Base-by-base conservation (phyloP, 129 eudicot species). In the Chrysanthemum lavandulifolium region DNA sequence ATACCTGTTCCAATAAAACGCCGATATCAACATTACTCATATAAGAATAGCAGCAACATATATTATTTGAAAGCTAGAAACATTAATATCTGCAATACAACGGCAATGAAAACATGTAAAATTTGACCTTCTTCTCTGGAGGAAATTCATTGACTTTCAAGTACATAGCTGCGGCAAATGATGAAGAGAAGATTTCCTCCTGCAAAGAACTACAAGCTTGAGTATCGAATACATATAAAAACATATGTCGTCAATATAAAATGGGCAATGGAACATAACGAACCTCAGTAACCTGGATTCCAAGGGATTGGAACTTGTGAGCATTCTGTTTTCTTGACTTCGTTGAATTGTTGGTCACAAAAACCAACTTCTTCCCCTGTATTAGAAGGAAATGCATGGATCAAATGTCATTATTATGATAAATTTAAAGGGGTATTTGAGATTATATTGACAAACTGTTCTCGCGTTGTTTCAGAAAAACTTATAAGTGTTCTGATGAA, bases 121-220 rank as follows among this genome's bases (percentile, higher is more conserved):
- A 27, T 21, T 52, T n/a, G 55, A 92, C 98, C 97, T 93, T 93
- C 81, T 93, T 93, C 55, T 87, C 87, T 10, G 65, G 75, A 53
- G 95, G 96, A 72, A 87, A 93, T 68, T 82, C 79, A 47, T 87
- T 89, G 74, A 86, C 76, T 77, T 87, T 89, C 78, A 93, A 83
- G 80, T 79, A 89, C 96, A 84, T 90, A 52, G 98, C 96, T 0
- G 97, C 97, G 47, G 97, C 97, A 51, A 82, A 92, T 11, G 96
- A 92, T 2, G 96, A 92, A 45, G 88, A 83, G 82, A 93, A 93
- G 64, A 93, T 90, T 78, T 93, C 98, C 67, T 93, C 98, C 98
- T 93, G 87, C 73, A 86, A 40, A 61, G 19, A 51, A 61, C 31
- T 43, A 66, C 9, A 68, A 79, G 52, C 49, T 45, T 62, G 23